These are phyloP conservation scores for Fusarium longipes DNA, from an alignment of 2,329 filamentous ascomycete genomes.

Conservation along the genomic window DNA sequence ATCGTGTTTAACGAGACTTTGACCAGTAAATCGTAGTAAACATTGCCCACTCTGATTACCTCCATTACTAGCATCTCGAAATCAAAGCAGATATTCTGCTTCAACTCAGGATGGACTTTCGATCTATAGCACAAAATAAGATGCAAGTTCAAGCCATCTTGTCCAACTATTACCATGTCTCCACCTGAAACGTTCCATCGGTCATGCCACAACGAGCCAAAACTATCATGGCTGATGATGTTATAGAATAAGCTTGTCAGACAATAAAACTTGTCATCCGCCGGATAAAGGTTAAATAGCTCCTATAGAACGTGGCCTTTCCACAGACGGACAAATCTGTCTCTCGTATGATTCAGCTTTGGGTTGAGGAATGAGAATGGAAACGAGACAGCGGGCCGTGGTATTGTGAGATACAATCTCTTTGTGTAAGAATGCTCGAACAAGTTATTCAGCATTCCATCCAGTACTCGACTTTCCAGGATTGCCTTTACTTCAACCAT, in stretches of 20 bases:
- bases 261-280: background rate
- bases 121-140: background rate
- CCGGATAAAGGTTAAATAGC: background rate
- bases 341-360: background rate
- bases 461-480: fast-evolving
- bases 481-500: background rate
- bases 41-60: background rate
- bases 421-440: background rate
- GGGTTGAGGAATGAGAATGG: background rate
- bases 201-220: background rate
- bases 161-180: background rate
- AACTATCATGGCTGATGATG: background rate
- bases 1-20: background rate
- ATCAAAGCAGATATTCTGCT: background rate
- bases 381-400: background rate
- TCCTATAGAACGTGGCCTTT: background rate
- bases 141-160: background rate
- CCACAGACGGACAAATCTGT: fast-evolving
- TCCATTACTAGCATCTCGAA: no score
- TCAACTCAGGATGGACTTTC: no score
- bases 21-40: background rate
- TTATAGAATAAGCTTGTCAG: background rate
- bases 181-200: background rate
- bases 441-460: background rate
- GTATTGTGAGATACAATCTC: background rate